Base-by-base conservation (phyloP, 345 rosid species). In the Sisymbrium altissimum region DNA sequence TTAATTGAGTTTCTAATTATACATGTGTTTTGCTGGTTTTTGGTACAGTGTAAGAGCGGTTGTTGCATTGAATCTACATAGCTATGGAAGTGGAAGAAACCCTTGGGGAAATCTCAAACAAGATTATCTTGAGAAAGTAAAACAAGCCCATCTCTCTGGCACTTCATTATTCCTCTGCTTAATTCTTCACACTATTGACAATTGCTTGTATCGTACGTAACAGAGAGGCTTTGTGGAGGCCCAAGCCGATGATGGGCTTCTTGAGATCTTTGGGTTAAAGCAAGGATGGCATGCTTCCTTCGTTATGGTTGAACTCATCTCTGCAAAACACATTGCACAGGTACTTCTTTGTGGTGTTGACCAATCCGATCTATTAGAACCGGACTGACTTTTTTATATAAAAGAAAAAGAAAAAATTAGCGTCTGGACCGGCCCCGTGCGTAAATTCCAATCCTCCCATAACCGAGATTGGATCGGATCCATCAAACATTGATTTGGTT, bases 221-320 rank as follows among this genome's bases (percentile, higher is more conserved):
- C 84, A 92, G 99, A 90, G 80, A 75, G 98, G 98, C 25, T 96
- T 96, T 79, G 96, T 96, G 25, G 90, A 90, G 83, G 98, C 99
- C 21, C 94, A 88, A 72, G 90, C 85, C 14, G 97, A 89, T 79
- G 99, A 96, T 78, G 98, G 99, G 53, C 85, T 96, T 27, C 83
- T 96, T 35, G 98, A 95, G 81, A 92, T 95, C 59, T 95, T 92
- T 74, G 98, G 99, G 36, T 77, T 92, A 69, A 95, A 95, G 83
- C 99, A 95, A 80, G 98, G 89, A 66, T 95, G 99, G 98, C 99
- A 95, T 84, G 98, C 99, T 50, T 95, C 98, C 3, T 90, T 96
- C 46, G 98, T 96, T 23, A 92, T 96, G 99, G 97, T 96, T 62
- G 99, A 96, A 69, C 97, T 96, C 79, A 96, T 96, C 70, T 85